Percentiles rank a stretch among this genome's conserved stretches.
Evolutionary conservation across 768 basidiomycete genomes (phyloP).

Genomic region (Rubroboletus pulcherrimus): DNA sequence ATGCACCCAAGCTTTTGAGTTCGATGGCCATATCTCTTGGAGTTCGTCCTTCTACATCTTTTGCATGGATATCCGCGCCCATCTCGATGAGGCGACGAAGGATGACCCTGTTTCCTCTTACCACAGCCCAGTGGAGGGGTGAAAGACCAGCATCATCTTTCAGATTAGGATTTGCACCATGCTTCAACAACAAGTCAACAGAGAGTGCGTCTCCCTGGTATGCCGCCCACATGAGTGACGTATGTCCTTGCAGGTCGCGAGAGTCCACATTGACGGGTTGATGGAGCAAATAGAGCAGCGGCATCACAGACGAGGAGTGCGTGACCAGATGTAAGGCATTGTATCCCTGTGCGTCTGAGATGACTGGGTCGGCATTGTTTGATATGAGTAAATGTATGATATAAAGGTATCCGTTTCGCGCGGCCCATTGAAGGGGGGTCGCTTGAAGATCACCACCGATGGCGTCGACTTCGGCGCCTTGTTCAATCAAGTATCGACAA

Average conservation of each 20-base stretch:
- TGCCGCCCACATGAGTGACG: conserved; percentile 96
- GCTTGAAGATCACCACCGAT: conserved; percentile 91
- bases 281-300: conserved; percentile 84
- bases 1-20: conserved; percentile 86
- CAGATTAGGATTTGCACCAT: conserved; percentile 76
- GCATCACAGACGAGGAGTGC: conserved; percentile 93
- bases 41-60: conserved; percentile 82
- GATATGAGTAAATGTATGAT: conserved; percentile 88
- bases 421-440: conserved; percentile 97
- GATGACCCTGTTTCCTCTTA: conserved; percentile 85
- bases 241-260: conserved; percentile 88
- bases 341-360: conserved; percentile 92
- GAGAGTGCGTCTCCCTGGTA: conserved; percentile 98
- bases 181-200: conserved; percentile 83
- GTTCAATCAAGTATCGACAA: conserved; percentile 82
- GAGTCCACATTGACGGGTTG: conserved; percentile 93
- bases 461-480: conserved; percentile 93
- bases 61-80: conserved; percentile 76
- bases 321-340: conserved; percentile 94
- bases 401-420: conserved; percentile 94
- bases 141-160: conserved; percentile 81
- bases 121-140: conserved; percentile 96
- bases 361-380: conserved; percentile 89
- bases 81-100: conserved; percentile 83
- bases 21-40: conserved; percentile 94